phyloP scores from a whole-genome alignment of 441 rosid species.

The Gossypium gossypioides region DNA sequence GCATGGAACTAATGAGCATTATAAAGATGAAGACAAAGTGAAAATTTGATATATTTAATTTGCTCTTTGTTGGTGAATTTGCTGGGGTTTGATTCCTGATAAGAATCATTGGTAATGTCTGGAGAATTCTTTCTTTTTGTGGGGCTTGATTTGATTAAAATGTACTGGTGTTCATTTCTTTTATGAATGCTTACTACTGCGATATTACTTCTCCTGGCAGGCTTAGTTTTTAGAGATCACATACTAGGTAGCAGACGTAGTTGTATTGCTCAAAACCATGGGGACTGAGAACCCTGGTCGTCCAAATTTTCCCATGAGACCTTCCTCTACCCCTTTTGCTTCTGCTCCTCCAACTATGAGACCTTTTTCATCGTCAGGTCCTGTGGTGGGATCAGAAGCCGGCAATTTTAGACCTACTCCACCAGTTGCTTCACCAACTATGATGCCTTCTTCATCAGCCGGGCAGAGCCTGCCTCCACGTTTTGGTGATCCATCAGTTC shows the following conservation, averaged over 20 bases:
- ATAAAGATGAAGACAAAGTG: not conserved
- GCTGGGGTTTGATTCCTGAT: not conserved
- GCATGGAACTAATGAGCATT: not conserved
- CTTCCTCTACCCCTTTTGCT: conserved; percentile 52
- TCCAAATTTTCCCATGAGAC: conserved; percentile 49
- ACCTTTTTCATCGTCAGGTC: conserved; percentile 55
- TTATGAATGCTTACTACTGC: not conserved
- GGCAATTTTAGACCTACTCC: conserved; percentile 43
- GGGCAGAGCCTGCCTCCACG: conserved; percentile 35
- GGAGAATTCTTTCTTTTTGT: not conserved
- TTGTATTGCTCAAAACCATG: conserved; percentile 32
- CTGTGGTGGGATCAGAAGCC: conserved; percentile 39
- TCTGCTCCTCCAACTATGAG: conserved; percentile 48
- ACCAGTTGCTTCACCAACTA: conserved; percentile 36
- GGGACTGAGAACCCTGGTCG: conserved; percentile 65
- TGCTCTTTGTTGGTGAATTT: not conserved
- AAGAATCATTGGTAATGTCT: not conserved
- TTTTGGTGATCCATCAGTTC: conserved; percentile 34
- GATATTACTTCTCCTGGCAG: conserved; percentile 27
- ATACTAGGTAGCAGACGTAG: conserved; percentile 6
- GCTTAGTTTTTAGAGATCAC: conserved; percentile 31
- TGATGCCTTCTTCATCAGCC: conserved; percentile 34
- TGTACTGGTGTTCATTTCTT: not conserved
- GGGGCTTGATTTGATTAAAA: not conserved
- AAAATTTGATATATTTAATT: not conserved